Evolutionary conservation across 371 early-diverging fungal genomes (phyloP).

Genomic region (Mortierella sp.): DNA sequence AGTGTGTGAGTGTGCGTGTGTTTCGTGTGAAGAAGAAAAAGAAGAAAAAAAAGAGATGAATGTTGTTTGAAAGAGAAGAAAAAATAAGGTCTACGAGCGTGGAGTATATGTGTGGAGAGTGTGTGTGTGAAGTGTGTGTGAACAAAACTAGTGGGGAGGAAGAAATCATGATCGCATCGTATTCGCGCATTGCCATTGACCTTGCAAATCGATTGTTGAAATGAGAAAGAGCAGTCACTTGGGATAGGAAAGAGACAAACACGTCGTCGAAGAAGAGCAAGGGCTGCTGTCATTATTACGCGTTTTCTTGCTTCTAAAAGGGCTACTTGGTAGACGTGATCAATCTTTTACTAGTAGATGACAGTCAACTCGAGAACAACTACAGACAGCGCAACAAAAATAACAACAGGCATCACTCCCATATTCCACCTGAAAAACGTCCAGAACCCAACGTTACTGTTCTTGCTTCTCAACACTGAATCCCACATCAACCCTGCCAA

Average conservation of each 20-base stretch:
- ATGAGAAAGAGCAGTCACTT: not conserved
- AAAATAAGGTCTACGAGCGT: not conserved
- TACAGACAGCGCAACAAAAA: constrained; percentile 63
- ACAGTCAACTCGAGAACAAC: constrained; percentile 68
- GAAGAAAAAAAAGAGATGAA: not conserved
- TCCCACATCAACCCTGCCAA: constrained; percentile 89
- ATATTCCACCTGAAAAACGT: constrained; percentile 75
- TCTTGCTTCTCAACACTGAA: constrained; percentile 73
- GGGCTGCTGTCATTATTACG: not conserved
- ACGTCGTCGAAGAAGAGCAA: too few relatives aligned
- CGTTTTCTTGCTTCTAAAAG: not conserved
- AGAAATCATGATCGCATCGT: constrained; percentile 8
- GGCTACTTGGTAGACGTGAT: not conserved
- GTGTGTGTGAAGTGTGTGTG: not conserved
- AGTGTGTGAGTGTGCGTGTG: constrained; percentile 9
- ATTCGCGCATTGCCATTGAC: not conserved
- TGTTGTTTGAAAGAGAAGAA: not conserved
- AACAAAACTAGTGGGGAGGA: not conserved
- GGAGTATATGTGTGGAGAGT: too few relatives aligned
- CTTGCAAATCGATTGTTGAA: not conserved
- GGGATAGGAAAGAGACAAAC: not conserved
- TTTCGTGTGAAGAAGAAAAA: not conserved
- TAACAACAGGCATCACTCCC: constrained; percentile 70
- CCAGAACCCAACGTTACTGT: constrained; percentile 69
- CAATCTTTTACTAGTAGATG: constrained; percentile 20